Base-by-base conservation (phyloP, 371 early-diverging fungal genomes). In the Mucor ambiguus region DNA sequence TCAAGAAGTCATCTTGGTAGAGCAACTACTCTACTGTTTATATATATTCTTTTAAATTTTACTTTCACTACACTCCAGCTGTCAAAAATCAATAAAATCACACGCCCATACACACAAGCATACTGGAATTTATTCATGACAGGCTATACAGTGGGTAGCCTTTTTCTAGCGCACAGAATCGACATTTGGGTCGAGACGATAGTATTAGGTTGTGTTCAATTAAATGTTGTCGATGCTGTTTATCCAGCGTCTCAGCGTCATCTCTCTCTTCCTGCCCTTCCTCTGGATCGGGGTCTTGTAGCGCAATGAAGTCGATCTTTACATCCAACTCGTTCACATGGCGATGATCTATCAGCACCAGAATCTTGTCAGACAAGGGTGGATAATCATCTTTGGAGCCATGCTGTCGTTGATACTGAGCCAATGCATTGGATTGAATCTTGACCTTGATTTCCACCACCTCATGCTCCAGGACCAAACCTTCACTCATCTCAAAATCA, bases 1-100 rank as follows among this genome's bases (percentile, higher is more conserved):
- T 94, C 56, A 87, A 85, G 76, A 94, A 93, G 76, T 77, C 92
- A 16, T 87, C 89, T 58, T 94, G 95, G 95, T 94, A 91, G 37
- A 66, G 22, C 14, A 32, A 12, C 12, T 2, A 35, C 33, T 9
- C 33, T 30, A 35, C 37, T 33, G 37, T 35, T 3, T 35, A 35
- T 35, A 10, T 35, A 7, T n/a, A 11, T 9, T 28, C 18, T 43
- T 26, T 29, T 28, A 9, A 30, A 4, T 30, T 52, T 52, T 55
- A 41, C n/a, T 56, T 29, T 29, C 33, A 57, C 20, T 46, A 33
- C 33, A 14, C 20, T 46, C 33, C 24, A 18, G 18, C 24, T 49
- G 26, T 49, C 49, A 49, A 49, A 49, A 55, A 55, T 55, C 55
- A 55, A 55, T 18, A 24, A 55, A 30, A 24, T 32, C 56, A 33